phyloP scores from a whole-genome alignment of 83 land plant genomes.

The Isoetes engelmannii region DNA sequence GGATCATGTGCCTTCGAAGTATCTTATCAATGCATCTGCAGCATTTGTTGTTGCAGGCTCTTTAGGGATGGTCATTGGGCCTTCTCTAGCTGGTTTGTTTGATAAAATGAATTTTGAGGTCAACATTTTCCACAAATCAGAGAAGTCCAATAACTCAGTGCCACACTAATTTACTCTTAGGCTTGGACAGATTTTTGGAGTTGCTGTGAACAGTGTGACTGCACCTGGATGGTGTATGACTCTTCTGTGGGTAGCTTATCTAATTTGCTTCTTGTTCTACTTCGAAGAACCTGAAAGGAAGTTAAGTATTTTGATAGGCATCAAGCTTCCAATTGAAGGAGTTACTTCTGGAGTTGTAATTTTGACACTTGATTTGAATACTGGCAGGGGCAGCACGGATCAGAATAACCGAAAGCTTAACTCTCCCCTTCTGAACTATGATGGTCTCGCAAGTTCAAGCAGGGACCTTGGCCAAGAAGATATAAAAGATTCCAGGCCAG shows the following conservation, averaged over 20 bases:
- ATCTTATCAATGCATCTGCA: constrained; percentile 3
- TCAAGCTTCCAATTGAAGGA: no score
- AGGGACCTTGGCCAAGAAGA: no score
- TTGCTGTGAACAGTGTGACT: constrained; percentile 1
- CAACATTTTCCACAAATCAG: no score
- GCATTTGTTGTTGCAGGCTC: constrained; percentile 8
- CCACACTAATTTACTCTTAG: no score
- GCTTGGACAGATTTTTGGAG: not conserved
- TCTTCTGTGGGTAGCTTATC: not conserved
- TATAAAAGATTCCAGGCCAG: not conserved
- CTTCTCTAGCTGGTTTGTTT: not conserved
- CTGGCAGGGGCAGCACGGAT: no score
- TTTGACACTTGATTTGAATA: no score
- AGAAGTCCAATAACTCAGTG: no score
- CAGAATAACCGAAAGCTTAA: no score
- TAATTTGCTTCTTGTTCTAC: not conserved
- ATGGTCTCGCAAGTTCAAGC: no score
- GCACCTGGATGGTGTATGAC: constrained; percentile 4
- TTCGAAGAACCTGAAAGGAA: constrained; percentile 2
- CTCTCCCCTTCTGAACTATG: no score
- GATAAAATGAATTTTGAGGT: not conserved
- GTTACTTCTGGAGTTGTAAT: no score
- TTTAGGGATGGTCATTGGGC: constrained; percentile 1
- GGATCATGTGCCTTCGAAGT: constrained; percentile 2
- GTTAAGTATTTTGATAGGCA: no score